phyloP scores from a whole-genome alignment of 202 grass and related monocot genomes.

The Schoenoplectus triqueter region DNA sequence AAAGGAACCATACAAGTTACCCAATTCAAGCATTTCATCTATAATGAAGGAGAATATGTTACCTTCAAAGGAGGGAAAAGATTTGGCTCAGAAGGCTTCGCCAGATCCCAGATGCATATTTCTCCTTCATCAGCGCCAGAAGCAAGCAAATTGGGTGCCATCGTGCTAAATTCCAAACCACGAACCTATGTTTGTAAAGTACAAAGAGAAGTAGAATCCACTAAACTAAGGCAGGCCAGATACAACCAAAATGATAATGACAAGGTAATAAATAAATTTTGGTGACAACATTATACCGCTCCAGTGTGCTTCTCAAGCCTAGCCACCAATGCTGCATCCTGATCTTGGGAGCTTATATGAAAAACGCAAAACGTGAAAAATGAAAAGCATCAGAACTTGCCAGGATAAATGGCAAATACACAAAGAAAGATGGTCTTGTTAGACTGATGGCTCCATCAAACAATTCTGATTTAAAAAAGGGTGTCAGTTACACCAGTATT shows the following conservation, averaged over 20 bases:
- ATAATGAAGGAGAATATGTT: slow-evolving; percentile 17
- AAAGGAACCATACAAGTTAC: slow-evolving; percentile 24
- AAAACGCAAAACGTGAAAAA: neutral
- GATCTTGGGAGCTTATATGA: slow-evolving; percentile 62
- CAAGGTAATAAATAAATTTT: slow-evolving; percentile 10
- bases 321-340: slow-evolving; percentile 68
- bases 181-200: slow-evolving; percentile 56
- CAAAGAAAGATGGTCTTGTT: neutral
- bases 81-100: slow-evolving; percentile 64
- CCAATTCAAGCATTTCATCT: slow-evolving; percentile 15
- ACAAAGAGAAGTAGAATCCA: slow-evolving; percentile 21
- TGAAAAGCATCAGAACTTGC: neutral
- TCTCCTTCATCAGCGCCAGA: slow-evolving; percentile 94
- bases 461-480: neutral
- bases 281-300: slow-evolving; percentile 53
- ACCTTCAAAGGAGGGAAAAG: slow-evolving; percentile 87
- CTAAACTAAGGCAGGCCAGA: slow-evolving; percentile 25
- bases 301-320: slow-evolving; percentile 86
- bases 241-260: neutral
- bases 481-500: neutral
- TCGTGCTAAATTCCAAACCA: slow-evolving; percentile 84
- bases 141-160: slow-evolving; percentile 74
- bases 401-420: neutral
- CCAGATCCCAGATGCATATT: slow-evolving; percentile 95
- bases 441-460: neutral